Evolutionary conservation across 805 yeast species (phyloP), one percentile per base, ranked within the genome.

Genomic region (Candida ovalis): DNA sequence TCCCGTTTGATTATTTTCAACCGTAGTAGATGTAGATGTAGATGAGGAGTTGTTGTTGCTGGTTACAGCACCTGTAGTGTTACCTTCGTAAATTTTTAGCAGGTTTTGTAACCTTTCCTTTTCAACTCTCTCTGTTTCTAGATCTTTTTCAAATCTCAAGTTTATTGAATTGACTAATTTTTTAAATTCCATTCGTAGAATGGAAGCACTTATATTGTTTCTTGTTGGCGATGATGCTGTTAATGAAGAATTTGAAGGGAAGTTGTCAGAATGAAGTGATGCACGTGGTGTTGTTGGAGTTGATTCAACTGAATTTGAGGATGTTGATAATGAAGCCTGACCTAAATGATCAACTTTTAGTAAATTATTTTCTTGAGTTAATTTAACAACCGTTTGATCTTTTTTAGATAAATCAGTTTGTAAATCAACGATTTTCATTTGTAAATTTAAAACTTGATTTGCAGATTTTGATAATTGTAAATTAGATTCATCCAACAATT

Each of bases 161-260:
- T 82, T 87, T 48, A 84, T 77, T 36, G 80, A 82, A 21, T 74
- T 68, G 4, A 85, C 81, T 43, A 84, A 68, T 56, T 80, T 82
- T 63, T 79, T 84, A 68, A 85, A 86, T 63, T 86, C 90, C 52
- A 78, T 73, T 48, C 88, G 71, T 64, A 86, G 68, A 2, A 84
- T 81, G 0, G 82, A 76, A 35, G 78, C 78, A 53, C 68, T 62
- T 8, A 64, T 57, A 36, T 55, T 54, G 23, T 66, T 67, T 50
- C 68, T 58, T 5, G 55, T 44, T 12, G 60, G 53, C 6, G 61
- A 53, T 15, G 55, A 37, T 12, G 53, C n/a, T n/a, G n/a, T n/a
- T n/a, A n/a, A 37, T 17, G 40, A 24, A 18, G 33, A 21, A n/a
- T 23, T 22, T 27, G 43, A 35, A 6, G 47, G 35, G 13, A 43